These are phyloP conservation scores for Cercospora sp. DNA, from an alignment of 2,329 filamentous ascomycete species.

Conservation along the genomic window DNA sequence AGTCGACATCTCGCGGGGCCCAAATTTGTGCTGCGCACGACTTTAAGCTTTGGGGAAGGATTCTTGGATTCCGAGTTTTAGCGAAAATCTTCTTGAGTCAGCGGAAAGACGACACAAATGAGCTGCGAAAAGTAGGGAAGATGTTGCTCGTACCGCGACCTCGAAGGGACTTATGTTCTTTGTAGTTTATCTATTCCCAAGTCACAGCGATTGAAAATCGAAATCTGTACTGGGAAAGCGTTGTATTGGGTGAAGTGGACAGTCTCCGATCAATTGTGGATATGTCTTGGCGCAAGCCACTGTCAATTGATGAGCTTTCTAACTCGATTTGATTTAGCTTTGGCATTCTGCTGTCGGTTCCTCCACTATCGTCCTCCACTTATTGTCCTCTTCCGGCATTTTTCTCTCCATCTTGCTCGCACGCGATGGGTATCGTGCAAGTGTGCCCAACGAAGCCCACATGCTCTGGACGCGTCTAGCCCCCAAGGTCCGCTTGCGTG, in stretches of 20 bases:
- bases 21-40: neutral
- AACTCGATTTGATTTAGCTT: neutral
- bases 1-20: neutral
- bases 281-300: neutral
- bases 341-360: neutral
- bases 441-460: neutral
- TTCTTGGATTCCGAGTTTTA: neutral
- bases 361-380: neutral
- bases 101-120: neutral
- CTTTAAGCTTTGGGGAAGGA: neutral
- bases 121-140: neutral
- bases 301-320: neutral
- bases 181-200: neutral
- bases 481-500: neutral
- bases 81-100: conserved; percentile 2
- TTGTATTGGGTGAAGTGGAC: neutral
- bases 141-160: neutral
- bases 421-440: neutral
- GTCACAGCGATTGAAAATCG: neutral
- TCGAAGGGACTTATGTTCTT: neutral
- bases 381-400: neutral
- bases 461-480: neutral
- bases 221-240: neutral
- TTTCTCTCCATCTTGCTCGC: neutral
- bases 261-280: conserved; percentile 4